Percentiles rank a stretch among this genome's conserved stretches.
Conservation (phyloP, 441 rosid genomes). For the Euphorbia celastroides region DNA sequence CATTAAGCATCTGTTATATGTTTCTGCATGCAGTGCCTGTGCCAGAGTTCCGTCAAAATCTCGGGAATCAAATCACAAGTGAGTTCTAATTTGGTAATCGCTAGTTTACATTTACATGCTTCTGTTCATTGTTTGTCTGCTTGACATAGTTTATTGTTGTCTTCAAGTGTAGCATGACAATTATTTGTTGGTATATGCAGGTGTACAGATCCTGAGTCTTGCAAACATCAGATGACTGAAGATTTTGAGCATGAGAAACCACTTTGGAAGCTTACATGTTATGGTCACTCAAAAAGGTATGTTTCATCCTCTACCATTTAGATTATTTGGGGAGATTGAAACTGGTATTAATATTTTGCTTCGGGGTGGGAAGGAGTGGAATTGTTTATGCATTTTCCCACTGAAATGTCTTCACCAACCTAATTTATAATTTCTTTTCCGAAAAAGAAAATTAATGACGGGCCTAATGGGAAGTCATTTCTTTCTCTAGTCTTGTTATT, state of each 20-base stretch:
- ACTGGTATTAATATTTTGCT: no score
- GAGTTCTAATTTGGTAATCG: constrained; percentile 14
- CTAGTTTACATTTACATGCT: constrained; percentile 10
- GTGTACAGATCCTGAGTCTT: constrained; percentile 81
- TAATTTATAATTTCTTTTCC: neutral
- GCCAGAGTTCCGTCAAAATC: constrained; percentile 26
- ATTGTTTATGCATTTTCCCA: neutral
- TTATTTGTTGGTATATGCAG: constrained; percentile 24
- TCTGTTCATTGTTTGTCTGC: neutral
- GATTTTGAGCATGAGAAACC: constrained; percentile 87
- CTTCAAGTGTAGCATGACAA: neutral
- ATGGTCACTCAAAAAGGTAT: constrained; percentile 74
- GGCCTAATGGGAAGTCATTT: neutral
- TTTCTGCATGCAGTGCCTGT: constrained; percentile 34
- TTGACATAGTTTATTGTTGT: constrained; percentile 7
- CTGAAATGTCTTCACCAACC: neutral
- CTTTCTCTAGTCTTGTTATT: neutral
- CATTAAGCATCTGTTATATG: neutral
- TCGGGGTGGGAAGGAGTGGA: no score
- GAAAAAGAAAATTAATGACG: neutral
- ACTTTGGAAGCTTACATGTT: constrained; percentile 92
- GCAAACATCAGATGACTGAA: constrained; percentile 56
- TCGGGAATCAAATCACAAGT: constrained; percentile 63
- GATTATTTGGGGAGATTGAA: no score
- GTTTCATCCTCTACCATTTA: constrained; percentile 9